Base-by-base conservation (phyloP, 768 basidiomycete genomes). In the Pisolithus marmoratus region DNA sequence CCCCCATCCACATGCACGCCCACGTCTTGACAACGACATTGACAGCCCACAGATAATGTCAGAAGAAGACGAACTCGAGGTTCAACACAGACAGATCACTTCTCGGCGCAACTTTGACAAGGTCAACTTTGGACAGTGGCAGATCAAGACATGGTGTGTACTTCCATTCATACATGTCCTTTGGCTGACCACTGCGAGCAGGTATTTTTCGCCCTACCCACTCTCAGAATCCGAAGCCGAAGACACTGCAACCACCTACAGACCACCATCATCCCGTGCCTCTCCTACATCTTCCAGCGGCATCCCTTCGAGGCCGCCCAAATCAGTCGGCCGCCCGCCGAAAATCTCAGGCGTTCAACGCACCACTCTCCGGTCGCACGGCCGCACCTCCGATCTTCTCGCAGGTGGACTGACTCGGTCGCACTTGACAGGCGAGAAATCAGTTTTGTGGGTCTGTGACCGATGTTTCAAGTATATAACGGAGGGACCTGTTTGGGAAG, bases 401-500 rank as follows among this genome's bases (percentile, higher is more conserved):
- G 81, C 81, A 1, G 83, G 86, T 29, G 82, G 84, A 6, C 64
- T 86, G 48, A 72, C 74, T 29, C 73, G 82, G 20, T 70, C 73
- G 17, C 70, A 74, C 44, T 65, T 63, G 17, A 52, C 62, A 15
- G 76, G 72, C 4, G 83, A 82, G 55, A 74, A 75, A 46, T 69
- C 81, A 17, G 69, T 72, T 29, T 68, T 94, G 19, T 94, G 84
- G 81, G 90, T 94, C 5, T 95, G 93, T 64, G 87, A 94, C 58
- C 79, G 82, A 54, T 99, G 95, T 72, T 96, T 97, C 83, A 98
- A 96, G 71, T 99, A 99, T 64, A 91, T 94, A 85, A 74, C 82
- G 2, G 85, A 91, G 43, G 79, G 82, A 15, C 67, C 71, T 2
- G 72, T 75, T 20, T 94, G 87, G 83, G 86, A 83, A 54, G 74